Conservation (phyloP, 352 stramenopile species). For the Phytophthora podocarpi region DNA sequence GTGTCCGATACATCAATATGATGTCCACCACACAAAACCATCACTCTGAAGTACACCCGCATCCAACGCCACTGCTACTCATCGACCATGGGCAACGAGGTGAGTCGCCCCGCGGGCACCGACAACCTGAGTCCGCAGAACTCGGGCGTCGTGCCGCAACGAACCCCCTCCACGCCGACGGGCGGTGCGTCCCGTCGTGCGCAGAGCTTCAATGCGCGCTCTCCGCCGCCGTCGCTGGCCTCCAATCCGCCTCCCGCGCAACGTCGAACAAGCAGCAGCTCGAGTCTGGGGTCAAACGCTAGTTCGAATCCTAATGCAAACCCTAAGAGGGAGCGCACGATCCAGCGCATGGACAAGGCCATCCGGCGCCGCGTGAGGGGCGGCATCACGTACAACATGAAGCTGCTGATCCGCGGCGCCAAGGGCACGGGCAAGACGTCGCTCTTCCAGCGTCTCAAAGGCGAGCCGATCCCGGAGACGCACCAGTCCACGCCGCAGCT, state of each 20-base stretch:
- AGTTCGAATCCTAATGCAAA: conserved; percentile 16
- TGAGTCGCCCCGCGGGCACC: conserved; percentile 35
- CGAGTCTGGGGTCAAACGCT: conserved; percentile 12
- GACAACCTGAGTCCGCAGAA: conserved; percentile 30
- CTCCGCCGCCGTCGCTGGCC: conserved; percentile 20
- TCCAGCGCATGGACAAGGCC: conserved; percentile 83
- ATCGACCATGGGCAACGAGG: conserved; percentile 61
- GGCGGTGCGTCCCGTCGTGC: conserved; percentile 29
- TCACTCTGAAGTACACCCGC: conserved; percentile 25
- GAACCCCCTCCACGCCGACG: conserved; percentile 38
- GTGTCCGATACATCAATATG: not conserved
- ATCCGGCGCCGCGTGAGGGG: conserved; percentile 82
- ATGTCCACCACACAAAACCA: conserved; percentile 12
- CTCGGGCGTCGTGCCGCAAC: conserved; percentile 27
- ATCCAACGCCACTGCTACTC: too few species aligned
- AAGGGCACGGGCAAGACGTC: conserved; percentile 90
- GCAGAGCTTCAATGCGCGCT: conserved; percentile 50
- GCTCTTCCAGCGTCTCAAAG: conserved; percentile 86
- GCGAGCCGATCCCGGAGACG: conserved; percentile 65
- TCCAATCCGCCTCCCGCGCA: conserved; percentile 5
- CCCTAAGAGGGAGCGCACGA: conserved; percentile 55
- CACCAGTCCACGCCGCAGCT: conserved; percentile 87
- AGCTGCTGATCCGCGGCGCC: conserved; percentile 86
- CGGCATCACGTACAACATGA: conserved; percentile 93
- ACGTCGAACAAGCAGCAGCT: conserved; percentile 25